Evolutionary conservation across 2,329 filamentous ascomycete genomes (phyloP).

Genomic region (Thelonectria discophora): DNA sequence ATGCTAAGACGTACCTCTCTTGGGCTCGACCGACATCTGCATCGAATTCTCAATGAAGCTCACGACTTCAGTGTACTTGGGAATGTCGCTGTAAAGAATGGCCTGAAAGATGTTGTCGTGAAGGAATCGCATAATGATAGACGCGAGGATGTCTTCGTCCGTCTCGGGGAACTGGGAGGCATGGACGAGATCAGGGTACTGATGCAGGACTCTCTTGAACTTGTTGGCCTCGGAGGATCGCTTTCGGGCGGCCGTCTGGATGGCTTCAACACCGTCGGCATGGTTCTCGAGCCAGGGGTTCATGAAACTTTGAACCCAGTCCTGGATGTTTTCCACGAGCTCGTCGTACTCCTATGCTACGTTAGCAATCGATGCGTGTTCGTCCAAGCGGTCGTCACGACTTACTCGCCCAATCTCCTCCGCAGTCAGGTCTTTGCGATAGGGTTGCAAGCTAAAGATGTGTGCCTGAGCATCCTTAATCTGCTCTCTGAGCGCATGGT

Average conservation of each 20-base stretch:
- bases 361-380: slow-evolving; percentile 24
- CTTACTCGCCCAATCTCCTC: slow-evolving; percentile 49
- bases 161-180: slow-evolving; percentile 48
- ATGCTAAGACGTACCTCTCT: slow-evolving; percentile 44
- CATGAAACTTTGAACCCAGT: slow-evolving; percentile 50
- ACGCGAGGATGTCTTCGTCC: slow-evolving; percentile 49
- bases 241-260: slow-evolving; percentile 36
- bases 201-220: slow-evolving; percentile 41
- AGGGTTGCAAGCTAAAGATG: slow-evolving; percentile 54
- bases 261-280: slow-evolving; percentile 34
- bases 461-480: slow-evolving; percentile 50
- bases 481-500: slow-evolving; percentile 41
- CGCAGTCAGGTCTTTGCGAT: slow-evolving; percentile 49
- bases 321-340: slow-evolving; percentile 46
- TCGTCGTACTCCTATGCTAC: slow-evolving; percentile 47
- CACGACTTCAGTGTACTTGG: slow-evolving; percentile 40
- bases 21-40: slow-evolving; percentile 48
- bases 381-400: neutral
- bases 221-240: slow-evolving; percentile 38
- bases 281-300: slow-evolving; percentile 43
- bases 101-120: slow-evolving; percentile 49
- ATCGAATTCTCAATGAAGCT: slow-evolving; percentile 48
- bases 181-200: slow-evolving; percentile 46
- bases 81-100: slow-evolving; percentile 42
- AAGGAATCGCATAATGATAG: slow-evolving; percentile 48